phyloP scores from a whole-genome alignment of 352 stramenopile genomes.

The Phytopythium mirpurense region DNA sequence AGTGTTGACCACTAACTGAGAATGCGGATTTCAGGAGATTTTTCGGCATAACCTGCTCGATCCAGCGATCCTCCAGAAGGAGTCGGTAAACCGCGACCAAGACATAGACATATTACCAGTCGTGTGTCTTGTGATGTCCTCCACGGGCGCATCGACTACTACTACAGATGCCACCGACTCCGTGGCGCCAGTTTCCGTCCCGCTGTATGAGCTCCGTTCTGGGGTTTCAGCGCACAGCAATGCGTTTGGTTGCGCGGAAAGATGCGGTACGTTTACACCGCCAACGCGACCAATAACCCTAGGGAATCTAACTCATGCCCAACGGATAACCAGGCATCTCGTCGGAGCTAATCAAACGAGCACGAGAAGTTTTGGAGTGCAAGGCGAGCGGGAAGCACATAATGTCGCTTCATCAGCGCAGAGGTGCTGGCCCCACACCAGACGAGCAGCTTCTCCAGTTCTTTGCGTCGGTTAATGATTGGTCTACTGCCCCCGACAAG shows the following conservation, averaged over 20 bases:
- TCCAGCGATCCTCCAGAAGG: conserved; percentile 8
- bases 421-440: conserved; percentile 20
- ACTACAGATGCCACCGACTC: conserved; percentile 14
- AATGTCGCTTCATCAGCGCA: conserved; percentile 12
- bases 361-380: conserved; percentile 37
- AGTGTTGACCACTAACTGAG: conserved; percentile 5
- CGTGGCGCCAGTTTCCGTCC: conserved; percentile 18
- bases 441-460: conserved; percentile 39
- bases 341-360: conserved; percentile 31
- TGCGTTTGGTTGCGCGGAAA: conserved; percentile 56
- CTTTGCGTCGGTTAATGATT: conserved; percentile 52
- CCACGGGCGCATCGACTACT: conserved; percentile 15
- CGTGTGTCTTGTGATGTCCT: conserved; percentile 56
- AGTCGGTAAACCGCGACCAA: not conserved
- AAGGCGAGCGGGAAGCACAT: conserved; percentile 22
- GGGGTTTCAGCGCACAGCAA: conserved; percentile 72
- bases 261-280: conserved; percentile 37
- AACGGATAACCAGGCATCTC: conserved; percentile 30
- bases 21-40: conserved; percentile 37
- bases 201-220: conserved; percentile 55
- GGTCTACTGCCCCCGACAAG: conserved; percentile 34
- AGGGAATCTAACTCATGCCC: conserved; percentile 4
- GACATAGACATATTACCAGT: conserved; percentile 12
- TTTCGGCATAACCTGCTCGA: conserved; percentile 42
- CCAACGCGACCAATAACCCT: no score